phyloP scores from a whole-genome alignment of 169 alveolate genomes.

The Plasmodium gonderi region DNA sequence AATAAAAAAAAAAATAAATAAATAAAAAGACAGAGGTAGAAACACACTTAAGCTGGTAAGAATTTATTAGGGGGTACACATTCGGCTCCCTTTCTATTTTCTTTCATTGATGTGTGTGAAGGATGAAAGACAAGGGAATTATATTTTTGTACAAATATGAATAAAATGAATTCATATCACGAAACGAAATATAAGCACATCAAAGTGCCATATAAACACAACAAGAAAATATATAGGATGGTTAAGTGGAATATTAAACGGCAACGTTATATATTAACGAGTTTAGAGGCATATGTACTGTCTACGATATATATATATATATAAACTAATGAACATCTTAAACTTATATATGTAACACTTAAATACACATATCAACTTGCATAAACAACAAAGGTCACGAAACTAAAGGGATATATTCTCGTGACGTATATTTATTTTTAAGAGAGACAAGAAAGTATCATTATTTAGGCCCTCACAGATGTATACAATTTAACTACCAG shows the following conservation, averaged over 20 bases:
- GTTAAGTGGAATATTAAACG: neutral
- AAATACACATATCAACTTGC: neutral
- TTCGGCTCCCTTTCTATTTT: neutral
- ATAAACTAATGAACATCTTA: neutral
- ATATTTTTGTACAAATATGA: neutral
- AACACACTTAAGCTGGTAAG: neutral
- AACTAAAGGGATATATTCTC: neutral
- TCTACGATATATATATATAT: too few relatives aligned
- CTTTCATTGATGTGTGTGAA: neutral
- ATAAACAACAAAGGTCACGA: neutral
- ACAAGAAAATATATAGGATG: neutral
- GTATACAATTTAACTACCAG: neutral
- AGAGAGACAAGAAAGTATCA: neutral
- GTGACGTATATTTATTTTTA: neutral
- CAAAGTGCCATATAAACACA: neutral
- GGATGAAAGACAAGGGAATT: neutral
- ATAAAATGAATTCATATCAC: neutral
- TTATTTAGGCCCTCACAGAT: neutral
- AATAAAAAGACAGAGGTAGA: neutral
- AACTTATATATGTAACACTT: too few relatives aligned
- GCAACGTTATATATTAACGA: neutral
- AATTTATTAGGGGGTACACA: neutral
- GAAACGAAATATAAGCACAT: neutral
- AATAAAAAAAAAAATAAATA: too few relatives aligned
- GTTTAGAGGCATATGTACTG: too few relatives aligned